phyloP scores from a whole-genome alignment of 2,329 filamentous ascomycete genomes.

The Sclerotinia borealis region DNA sequence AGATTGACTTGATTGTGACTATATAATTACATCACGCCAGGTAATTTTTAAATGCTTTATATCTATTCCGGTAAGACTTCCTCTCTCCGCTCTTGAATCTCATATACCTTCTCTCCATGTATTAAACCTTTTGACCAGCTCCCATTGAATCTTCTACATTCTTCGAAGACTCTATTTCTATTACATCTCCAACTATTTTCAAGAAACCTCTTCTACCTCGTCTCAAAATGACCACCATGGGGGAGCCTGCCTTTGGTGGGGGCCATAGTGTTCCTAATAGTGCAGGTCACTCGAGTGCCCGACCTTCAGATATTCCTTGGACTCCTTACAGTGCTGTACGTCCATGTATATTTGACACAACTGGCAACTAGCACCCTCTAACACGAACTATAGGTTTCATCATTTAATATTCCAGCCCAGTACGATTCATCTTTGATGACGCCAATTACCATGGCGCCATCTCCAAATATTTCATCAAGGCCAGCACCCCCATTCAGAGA shows the following conservation, averaged over 20 bases:
- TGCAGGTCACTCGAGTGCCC: not conserved
- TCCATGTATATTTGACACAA: conserved; percentile 1
- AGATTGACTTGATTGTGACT: conserved; percentile 14
- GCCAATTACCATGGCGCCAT: conserved; percentile 25
- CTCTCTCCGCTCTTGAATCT: not conserved
- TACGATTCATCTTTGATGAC: conserved; percentile 28
- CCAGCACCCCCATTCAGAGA: conserved; percentile 13
- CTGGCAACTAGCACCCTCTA: not conserved
- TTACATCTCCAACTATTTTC: conserved; percentile 8
- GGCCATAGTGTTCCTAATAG: not conserved
- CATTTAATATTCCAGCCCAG: conserved; percentile 27
- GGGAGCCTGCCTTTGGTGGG: conserved; percentile 9
- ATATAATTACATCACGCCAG: conserved; percentile 15
- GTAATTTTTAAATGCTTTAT: conserved; percentile 7
- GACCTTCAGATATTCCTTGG: conserved; percentile 14
- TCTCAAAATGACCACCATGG: conserved; percentile 8
- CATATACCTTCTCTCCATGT: not conserved
- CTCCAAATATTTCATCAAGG: conserved; percentile 19
- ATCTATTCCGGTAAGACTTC: conserved; percentile 1
- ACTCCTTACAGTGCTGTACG: conserved; percentile 28
- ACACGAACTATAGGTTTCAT: conserved; percentile 26
- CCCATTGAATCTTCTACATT: not conserved
- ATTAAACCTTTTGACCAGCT: not conserved
- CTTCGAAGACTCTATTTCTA: not conserved
- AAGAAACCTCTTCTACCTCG: conserved; percentile 3